Evolutionary conservation across 495 filamentous ascomycete species (phyloP), one percentile per base, ranked within the genome.

Genomic region (Podospora pseudoanserina): DNA sequence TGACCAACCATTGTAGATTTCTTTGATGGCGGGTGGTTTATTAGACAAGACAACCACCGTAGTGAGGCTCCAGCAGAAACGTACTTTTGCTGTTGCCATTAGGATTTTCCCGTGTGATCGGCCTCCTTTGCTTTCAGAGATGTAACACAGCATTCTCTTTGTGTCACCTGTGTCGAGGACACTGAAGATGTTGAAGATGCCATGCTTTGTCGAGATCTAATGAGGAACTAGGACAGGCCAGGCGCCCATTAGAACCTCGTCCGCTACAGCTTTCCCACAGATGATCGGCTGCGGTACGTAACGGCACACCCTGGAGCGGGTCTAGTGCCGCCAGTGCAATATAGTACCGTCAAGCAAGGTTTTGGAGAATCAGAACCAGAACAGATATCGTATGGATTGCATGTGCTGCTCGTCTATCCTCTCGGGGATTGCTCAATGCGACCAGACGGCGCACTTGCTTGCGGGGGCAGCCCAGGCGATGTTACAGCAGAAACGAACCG

Each of bases 341-440:
- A n/a, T 18, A 49, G 55, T 71, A 69, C 69, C 71, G 71, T 67
- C 66, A 71, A 73, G 71, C 66, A 73, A 67, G 69, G 69, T 69
- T 73, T n/a, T 32, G 54, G 67, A 23, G 23, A 23, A 23, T 65
- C 23, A 15, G 11, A 30, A 23, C 28, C 28, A 27, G 11, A 63
- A 18, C 55, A 58, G 55, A 58, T 3, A 1, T 58, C 26, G 55
- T 58, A 15, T 60, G 65, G 16, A 28, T 49, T 64, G 49, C 62
- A 20, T 64, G 55, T 27, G 56, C 62, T 64, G n/a, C 27, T 15
- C 20, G 49, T 9, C 64, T 20, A 13, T 44, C 65, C 19, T 32
- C 44, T 27, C 9, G 55, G 55, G 55, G 55, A 19, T 20, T 58
- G 55, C 23, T 26, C 55, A 26, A 58, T 58, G 55, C 19, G 19